Evolutionary conservation across 805 yeast species (phyloP).

Genomic region (Candida boleticola): DNA sequence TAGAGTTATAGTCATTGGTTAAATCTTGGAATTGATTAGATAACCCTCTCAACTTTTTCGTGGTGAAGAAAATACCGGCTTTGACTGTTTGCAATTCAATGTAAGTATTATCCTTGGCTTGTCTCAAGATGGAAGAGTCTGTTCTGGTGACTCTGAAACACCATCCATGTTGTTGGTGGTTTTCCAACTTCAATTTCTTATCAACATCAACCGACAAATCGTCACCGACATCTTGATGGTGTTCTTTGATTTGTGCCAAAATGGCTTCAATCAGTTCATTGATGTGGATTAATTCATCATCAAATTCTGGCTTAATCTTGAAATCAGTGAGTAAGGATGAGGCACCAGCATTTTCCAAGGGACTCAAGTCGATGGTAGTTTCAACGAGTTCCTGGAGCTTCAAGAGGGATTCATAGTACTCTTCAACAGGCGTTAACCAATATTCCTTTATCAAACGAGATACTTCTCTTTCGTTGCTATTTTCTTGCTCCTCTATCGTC

Average conservation of each 20-base stretch:
- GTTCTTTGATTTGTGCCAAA: constrained; percentile 51
- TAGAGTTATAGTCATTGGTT: constrained; percentile 64
- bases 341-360: constrained; percentile 51
- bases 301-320: constrained; percentile 86
- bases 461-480: constrained; percentile 13
- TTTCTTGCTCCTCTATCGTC: constrained; percentile 34
- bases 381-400: constrained; percentile 86
- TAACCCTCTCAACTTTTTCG: constrained; percentile 57
- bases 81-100: constrained; percentile 87
- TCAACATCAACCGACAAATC: constrained; percentile 80
- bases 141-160: constrained; percentile 89
- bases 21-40: constrained; percentile 58
- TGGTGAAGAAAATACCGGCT: constrained; percentile 93
- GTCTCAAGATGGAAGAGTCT: constrained; percentile 79
- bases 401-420: constrained; percentile 48
- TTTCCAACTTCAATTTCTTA: constrained; percentile 85
- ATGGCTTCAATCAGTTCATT: constrained; percentile 55
- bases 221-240: constrained; percentile 66
- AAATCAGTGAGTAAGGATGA: constrained; percentile 60
- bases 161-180: constrained; percentile 89
- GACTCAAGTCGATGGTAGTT: constrained; percentile 84
- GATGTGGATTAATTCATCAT: constrained; percentile 65
- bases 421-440: constrained; percentile 61
- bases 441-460: constrained; percentile 36
- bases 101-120: constrained; percentile 50